Evolutionary conservation across 2,329 filamentous ascomycete genomes (phyloP), one percentile per base, ranked within the genome.

Genomic region (Ceratocystis smalleyi): DNA sequence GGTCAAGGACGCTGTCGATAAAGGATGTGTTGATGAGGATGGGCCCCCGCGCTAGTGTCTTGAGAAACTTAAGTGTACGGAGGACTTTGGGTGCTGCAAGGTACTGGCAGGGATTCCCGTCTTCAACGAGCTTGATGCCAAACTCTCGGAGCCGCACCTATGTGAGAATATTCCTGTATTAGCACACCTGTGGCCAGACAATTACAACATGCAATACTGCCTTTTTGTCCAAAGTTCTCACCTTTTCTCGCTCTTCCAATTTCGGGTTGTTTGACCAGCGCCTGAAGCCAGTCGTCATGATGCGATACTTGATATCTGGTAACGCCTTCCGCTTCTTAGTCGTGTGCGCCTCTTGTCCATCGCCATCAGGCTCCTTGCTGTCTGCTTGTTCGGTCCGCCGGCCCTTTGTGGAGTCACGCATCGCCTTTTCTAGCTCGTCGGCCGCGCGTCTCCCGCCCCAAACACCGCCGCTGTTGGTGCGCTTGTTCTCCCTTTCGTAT

Each of bases 401-500:
- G 43, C 54, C 22, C 40, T 30, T 55, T 3, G 45, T 32, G 12
- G 59, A 45, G 22, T 79, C 76, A 1, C 22, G 45, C 59, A 62
- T 62, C 10, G 4, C 78, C 69, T 78, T 81, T 64, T 86, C 83
- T 19, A 81, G 76, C 65, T 77, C 73, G 64, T 85, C 81, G 1
- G 82, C 79, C 0, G 83, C 83, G 61, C 83, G 77, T 70, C 84
- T 85, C 24, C 83, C 83, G 27, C 84, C 83, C 78, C 83, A 86
- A 0, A 79, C 77, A 1, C 75, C 76, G 1, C 75, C 75, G 68
- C 80, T 83, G 67, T 72, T 71, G 5, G 76, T 74, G 22, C 94
- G 84, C 76, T 95, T 96, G 77, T 83, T 90, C 75, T 99, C 94
- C 72, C 94, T 96, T 71, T 97, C 88, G 71, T 94, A 99, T 40